Base-by-base conservation (phyloP, 129 eudicot genomes). In the Centrapalus pauciflorus region DNA sequence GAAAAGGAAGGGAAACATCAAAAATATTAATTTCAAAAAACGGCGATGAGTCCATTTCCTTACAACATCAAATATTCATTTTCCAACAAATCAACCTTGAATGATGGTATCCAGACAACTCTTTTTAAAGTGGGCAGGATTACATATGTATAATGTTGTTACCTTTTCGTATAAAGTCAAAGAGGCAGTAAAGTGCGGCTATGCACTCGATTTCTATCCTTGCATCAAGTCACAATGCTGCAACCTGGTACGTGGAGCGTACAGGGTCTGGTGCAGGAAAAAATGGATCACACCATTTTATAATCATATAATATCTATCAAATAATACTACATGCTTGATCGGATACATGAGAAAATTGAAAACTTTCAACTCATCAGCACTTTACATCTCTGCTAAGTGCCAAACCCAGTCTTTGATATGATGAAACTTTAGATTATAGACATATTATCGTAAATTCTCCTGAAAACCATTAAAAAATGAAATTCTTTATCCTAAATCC, bases 241-340 rank as follows among this genome's bases (percentile, higher is more conserved):
- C 98, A 17, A 88, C 98, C 80, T 92, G 98, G 77, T 85, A 92
- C 1, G 98, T 92, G 23, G 98, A 81, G 17, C 98, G 85, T 55
- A 96, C 98, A 12, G 98, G 98, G 26, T 95, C 95, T 55, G 95
- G 92, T 38, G 91, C 81, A 1, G 90, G 84, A 64, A 91, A 85
- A 74, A 85, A 96, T 92, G 84, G 78, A 80, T 68, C 10, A 61
- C 29, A 41, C 14, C 54, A 12, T 11, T 50, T 48, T 11, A 25
- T 19, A 63, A 28, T 4, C 11, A 1, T 21, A n/a, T 7, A 10
- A 24, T 27, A 7, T 32, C 41, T 25, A 62, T 35, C n/a, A 23
- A n/a, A 23, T 50, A 35, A 71, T 16, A 13, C 8, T 21, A 40
- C 3, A 7, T 28, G 17, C n/a, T 24, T 23, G 24, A 64, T 10